Base-by-base conservation (phyloP, 2,329 filamentous ascomycete species). In the Botrytis fabae region DNA sequence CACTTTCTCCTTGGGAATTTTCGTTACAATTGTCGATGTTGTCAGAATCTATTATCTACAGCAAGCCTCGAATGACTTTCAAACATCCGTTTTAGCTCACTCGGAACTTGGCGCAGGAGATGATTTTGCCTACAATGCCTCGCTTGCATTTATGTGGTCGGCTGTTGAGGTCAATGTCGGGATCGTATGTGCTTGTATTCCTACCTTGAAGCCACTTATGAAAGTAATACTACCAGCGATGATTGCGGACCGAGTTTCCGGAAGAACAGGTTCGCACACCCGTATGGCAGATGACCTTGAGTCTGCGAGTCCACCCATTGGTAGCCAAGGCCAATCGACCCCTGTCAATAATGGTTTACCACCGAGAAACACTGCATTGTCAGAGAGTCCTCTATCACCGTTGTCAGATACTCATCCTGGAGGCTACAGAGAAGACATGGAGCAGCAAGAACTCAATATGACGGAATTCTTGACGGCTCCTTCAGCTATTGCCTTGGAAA, bases 111-210 rank as follows among this genome's bases (percentile, higher is more conserved):
- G 87, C 12, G 84, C 84, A 61, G 85, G 85, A 61, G 78, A 81
- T 2, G 84, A 89, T 73, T 90, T 90, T 78, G 83, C 87, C 71
- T 93, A 89, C 90, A 94, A 95, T 79, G 93, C 93, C 0, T 93
- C 93, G 0, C 83, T 94, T 8, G 93, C 93, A 0, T 91, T 97
- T 80, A 95, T 97, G 93, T 98, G 95, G 95, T 95, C 93, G 25
- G 92, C 92, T 20, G 90, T 98, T 71, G 95, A 98, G 81, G 94
- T 97, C 79, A 96, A 97, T 76, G 86, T 97, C 1, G 95, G 94
- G 28, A 94, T 98, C 77, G 91, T 94, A 76, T 97, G 93, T 80
- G 95, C 92, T 60, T 97, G 94, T 78, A 92, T 98, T n/a, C 95
- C 95, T 14, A 95, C 92, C 0, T 84, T 98, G 75, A 98, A 98